These are phyloP conservation scores for Coprinellus micaceus DNA, from an alignment of 768 basidiomycete genomes.

Conservation along the genomic window DNA sequence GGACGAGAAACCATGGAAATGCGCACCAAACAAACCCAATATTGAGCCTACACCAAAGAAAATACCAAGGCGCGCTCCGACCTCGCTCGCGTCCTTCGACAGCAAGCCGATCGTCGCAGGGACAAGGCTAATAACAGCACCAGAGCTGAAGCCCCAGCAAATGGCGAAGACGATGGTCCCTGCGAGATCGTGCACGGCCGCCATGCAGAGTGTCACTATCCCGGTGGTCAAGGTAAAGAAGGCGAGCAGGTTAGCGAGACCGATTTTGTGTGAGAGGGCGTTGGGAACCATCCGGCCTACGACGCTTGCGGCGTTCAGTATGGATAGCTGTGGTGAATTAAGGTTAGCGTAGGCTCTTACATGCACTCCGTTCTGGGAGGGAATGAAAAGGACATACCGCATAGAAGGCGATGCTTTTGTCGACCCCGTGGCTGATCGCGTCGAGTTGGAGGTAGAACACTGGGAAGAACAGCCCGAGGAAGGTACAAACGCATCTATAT, in stretches of 20 bases:
- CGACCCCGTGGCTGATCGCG: slow-evolving; percentile 40
- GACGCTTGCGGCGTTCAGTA: slow-evolving; percentile 50
- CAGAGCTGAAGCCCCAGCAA: slow-evolving; percentile 46
- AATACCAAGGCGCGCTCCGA: slow-evolving; percentile 48
- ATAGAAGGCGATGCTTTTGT: slow-evolving; percentile 44
- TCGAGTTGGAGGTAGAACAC: slow-evolving; percentile 51
- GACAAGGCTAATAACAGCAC: slow-evolving; percentile 31
- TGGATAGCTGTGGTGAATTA: slow-evolving; percentile 35
- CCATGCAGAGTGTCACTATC: slow-evolving; percentile 39
- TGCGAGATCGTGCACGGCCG: slow-evolving; percentile 30
- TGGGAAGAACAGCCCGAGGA: slow-evolving; percentile 40
- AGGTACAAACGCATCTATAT: slow-evolving; percentile 27
- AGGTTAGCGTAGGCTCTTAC: too few species aligned
- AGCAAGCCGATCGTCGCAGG: slow-evolving; percentile 32
- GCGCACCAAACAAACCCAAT: slow-evolving; percentile 35
- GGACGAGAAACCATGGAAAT: not conserved
- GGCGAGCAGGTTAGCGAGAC: slow-evolving; percentile 41
- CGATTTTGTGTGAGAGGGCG: slow-evolving; percentile 37
- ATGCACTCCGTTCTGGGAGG: slow-evolving; percentile 44
- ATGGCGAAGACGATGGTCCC: slow-evolving; percentile 38
- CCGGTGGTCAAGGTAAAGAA: slow-evolving; percentile 30
- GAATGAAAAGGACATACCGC: slow-evolving; percentile 19
- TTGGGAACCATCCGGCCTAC: slow-evolving; percentile 49
- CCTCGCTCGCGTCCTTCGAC: slow-evolving; percentile 38
- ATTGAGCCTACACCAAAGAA: slow-evolving; percentile 39